These are phyloP conservation scores for Exophiala oligosperma DNA, from an alignment of 2,329 filamentous ascomycete species.

Conservation along the genomic window DNA sequence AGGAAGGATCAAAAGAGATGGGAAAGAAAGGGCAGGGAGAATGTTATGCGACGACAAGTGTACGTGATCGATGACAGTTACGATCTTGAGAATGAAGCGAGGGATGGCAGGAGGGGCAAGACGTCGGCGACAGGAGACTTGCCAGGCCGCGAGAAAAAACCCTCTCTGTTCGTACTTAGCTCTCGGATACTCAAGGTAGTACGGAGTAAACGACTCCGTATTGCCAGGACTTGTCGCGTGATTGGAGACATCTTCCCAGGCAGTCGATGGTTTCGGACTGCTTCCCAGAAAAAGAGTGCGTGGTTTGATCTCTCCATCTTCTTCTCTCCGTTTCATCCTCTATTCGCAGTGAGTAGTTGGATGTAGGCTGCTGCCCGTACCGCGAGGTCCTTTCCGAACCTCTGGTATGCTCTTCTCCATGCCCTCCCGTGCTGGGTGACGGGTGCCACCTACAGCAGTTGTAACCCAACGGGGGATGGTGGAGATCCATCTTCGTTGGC, in stretches of 20 bases:
- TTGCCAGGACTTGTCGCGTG: background rate
- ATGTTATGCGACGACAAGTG: background rate
- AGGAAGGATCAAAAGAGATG: background rate
- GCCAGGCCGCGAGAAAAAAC: background rate
- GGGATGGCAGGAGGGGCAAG: background rate
- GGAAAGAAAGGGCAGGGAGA: background rate
- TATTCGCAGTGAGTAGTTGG: background rate
- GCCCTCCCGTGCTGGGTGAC: background rate
- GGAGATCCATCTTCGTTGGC: constrained; percentile 13
- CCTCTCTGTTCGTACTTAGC: too few species aligned
- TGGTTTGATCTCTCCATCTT: background rate
- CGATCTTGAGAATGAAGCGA: background rate
- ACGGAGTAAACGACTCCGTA: too few species aligned
- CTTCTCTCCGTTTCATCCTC: background rate
- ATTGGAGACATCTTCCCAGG: too few species aligned
- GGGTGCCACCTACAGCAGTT: constrained; percentile 2
- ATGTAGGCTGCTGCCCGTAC: too few species aligned
- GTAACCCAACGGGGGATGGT: constrained; percentile 4
- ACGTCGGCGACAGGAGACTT: background rate
- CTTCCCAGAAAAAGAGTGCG: background rate
- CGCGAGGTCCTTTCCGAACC: background rate
- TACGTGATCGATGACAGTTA: background rate
- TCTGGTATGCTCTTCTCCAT: background rate
- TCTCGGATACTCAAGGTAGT: too few species aligned
- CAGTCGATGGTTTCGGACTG: too few species aligned